Evolutionary conservation across 2,329 filamentous ascomycete species (phyloP), one percentile per base, ranked within the genome.

Genomic region (Botrytis elliptica): DNA sequence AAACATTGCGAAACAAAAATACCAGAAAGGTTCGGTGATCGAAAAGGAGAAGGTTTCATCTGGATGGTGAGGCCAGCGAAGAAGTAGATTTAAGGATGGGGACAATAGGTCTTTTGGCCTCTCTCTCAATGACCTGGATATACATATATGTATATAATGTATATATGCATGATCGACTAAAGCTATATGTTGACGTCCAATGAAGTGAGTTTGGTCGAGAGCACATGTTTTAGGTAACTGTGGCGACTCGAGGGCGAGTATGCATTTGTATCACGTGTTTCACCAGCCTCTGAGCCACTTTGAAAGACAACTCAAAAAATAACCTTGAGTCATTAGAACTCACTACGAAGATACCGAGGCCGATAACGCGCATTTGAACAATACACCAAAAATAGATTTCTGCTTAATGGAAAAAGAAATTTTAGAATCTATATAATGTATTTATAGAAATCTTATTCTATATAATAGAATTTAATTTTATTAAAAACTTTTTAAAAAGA

Each of bases 21-120:
- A 42, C 67, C 67, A 25, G 38, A 60, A 60, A 70, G 25, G 44
- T 60, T 55, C 38, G n/a, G 52, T 16, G 38, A 59, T 44, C n/a
- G 67, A 20, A 70, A 70, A 60, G 67, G 36, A 36, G 55, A 70
- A 25, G 38, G 25, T 4, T 59, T 42, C 29, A 10, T 70, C 44
- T 70, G 67, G 67, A 70, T 70, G 67, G 67, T 70, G 14, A 70
- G 67, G 38, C 67, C 67, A 44, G 67, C 67, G 22, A 70, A 44
- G 38, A 70, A 60, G 8, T 69, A 59, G 55, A 52, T 22, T 25
- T 70, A 14, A 44, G 67, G 67, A 40, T 29, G 46, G 18, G 12
- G 36, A 29, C 36, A n/a, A 55, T 12, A 55, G 8, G 4, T 42
- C 36, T 25, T 40, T 20, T 12, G 25, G 22, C 25, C 7, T 55